Conservation (phyloP, 2,329 filamentous ascomycete genomes). For the Sporothrix phasma region DNA sequence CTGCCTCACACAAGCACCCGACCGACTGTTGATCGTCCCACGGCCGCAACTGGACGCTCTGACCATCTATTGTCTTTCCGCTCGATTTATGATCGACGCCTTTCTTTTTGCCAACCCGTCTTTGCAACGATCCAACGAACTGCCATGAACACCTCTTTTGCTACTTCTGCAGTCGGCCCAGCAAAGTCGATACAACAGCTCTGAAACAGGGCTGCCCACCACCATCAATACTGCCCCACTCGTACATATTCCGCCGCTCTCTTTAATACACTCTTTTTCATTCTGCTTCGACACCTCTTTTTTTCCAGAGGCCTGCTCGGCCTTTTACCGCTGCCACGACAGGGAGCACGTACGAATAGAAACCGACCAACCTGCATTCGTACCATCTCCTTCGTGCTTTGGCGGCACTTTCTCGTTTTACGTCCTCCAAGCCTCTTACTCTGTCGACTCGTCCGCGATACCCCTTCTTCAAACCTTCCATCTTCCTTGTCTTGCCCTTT, state of each 20-base stretch:
- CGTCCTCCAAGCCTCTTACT: neutral
- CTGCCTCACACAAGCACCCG: neutral
- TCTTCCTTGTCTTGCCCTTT: neutral
- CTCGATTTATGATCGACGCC: constrained; percentile 2
- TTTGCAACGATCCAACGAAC: neutral
- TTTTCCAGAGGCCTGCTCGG: neutral
- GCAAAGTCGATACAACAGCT: constrained; percentile 28
- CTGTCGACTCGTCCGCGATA: neutral
- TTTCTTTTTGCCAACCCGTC: neutral
- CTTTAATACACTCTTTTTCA: neutral
- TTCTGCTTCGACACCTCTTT: neutral
- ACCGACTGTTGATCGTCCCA: neutral
- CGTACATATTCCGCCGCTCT: neutral
- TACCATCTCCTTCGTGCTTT: neutral
- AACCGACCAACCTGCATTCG: neutral
- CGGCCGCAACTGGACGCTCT: neutral
- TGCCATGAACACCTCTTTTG: constrained; percentile 1
- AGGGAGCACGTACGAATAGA: neutral
- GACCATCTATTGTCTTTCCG: constrained; percentile 1
- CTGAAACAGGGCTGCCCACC: constrained; percentile 26
- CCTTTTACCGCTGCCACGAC: neutral
- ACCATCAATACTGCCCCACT: neutral
- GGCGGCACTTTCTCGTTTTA: neutral
- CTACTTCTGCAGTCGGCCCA: constrained; percentile 15
- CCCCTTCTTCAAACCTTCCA: neutral